phyloP scores from a whole-genome alignment of 257 asterid species.

The Nicotiana tabacum region DNA sequence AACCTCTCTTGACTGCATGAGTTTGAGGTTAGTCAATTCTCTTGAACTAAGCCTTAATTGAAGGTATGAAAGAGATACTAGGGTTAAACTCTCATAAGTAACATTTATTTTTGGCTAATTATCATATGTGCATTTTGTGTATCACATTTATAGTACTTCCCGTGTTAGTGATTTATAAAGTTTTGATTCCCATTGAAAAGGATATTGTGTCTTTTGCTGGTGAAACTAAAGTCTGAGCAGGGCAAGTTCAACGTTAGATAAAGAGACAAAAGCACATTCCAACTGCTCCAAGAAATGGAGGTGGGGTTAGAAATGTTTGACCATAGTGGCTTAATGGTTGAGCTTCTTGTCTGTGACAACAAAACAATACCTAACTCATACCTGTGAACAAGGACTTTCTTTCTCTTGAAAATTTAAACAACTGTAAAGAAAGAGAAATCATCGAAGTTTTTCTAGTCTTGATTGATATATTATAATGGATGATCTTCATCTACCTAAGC shows the following conservation, averaged over 20 bases:
- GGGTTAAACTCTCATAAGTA: background rate
- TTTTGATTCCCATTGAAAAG: background rate
- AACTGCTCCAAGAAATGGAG: conserved; percentile 55
- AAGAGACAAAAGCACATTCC: conserved; percentile 29
- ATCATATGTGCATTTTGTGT: background rate
- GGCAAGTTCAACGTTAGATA: conserved; percentile 8
- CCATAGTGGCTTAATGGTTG: conserved; percentile 21
- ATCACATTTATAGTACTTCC: background rate
- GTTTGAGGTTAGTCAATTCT: background rate
- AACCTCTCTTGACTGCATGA: conserved; percentile 38
- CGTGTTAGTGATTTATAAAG: background rate
- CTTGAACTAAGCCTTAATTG: conserved; percentile 6
- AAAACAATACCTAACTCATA: conserved; percentile 60
- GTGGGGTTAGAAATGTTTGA: conserved; percentile 34
- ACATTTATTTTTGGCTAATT: too few species aligned
- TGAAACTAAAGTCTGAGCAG: conserved; percentile 12
- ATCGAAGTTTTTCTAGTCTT: conserved; percentile 14
- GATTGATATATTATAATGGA: conserved; percentile 6
- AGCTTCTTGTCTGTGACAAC: conserved; percentile 39
- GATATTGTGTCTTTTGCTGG: conserved; percentile 6
- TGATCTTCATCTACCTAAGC: background rate
- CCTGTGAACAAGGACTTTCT: conserved; percentile 48
- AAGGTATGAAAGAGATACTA: conserved; percentile 3
- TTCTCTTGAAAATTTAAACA: conserved; percentile 6
- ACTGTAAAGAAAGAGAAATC: conserved; percentile 6